These are phyloP conservation scores for Pythium scleroteichum DNA, from an alignment of 352 stramenopile species.

Conservation along the genomic window DNA sequence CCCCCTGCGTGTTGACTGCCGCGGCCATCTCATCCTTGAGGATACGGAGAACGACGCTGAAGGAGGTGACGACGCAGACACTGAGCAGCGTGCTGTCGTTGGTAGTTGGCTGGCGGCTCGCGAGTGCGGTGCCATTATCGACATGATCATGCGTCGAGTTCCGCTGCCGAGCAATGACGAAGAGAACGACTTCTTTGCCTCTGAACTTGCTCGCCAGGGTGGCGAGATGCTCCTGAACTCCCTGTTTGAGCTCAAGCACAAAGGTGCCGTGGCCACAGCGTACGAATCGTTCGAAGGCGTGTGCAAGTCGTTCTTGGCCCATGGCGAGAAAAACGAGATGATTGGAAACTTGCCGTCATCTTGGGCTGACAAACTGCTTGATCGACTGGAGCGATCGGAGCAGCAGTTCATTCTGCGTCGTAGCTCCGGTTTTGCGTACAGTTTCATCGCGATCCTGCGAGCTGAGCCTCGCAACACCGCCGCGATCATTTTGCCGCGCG, in stretches of 20 bases:
- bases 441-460: conserved; percentile 86
- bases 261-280: conserved; percentile 81
- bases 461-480: conserved; percentile 82
- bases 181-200: conserved; percentile 38
- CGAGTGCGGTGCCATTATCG: conserved; percentile 78
- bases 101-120: conserved; percentile 86
- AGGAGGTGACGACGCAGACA: conserved; percentile 48
- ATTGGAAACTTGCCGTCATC: conserved; percentile 56
- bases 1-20: conserved; percentile 73
- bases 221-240: conserved; percentile 80
- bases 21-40: conserved; percentile 76
- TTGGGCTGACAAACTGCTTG: conserved; percentile 78
- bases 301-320: conserved; percentile 73
- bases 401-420: conserved; percentile 89
- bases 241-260: conserved; percentile 89
- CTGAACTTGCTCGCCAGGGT: conserved; percentile 51
- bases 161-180: conserved; percentile 35
- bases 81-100: conserved; percentile 77
- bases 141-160: conserved; percentile 69
- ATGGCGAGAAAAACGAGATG: conserved; percentile 53
- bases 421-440: conserved; percentile 87
- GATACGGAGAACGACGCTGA: conserved; percentile 30
- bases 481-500: conserved; percentile 71
- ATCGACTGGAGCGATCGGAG: conserved; percentile 70
- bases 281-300: conserved; percentile 86